A percentile compares a stretch with the other conserved stretches of the same genome.
phyloP scores from a whole-genome alignment of 202 grass and related monocot species.

The Schoenoplectus triqueter region DNA sequence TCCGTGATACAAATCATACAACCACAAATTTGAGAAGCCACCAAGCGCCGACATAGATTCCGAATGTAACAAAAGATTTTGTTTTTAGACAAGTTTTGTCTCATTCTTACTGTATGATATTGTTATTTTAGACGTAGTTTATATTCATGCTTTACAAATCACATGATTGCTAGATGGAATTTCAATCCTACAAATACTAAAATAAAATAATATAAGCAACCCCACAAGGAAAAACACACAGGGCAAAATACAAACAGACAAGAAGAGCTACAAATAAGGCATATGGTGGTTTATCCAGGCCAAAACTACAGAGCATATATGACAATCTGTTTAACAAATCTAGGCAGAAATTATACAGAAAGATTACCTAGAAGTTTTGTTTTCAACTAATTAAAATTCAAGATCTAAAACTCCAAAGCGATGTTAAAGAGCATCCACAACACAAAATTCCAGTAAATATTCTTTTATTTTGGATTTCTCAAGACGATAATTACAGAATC shows the following conservation, averaged over 20 bases:
- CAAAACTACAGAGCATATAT: not conserved
- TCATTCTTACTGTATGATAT: too few species aligned
- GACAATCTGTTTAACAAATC: constrained; percentile 20
- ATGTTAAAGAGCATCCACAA: not conserved
- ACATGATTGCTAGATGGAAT: not conserved
- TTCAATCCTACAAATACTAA: not conserved
- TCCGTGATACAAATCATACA: not conserved
- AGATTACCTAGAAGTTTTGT: constrained; percentile 17
- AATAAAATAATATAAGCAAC: too few species aligned
- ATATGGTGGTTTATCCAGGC: not conserved
- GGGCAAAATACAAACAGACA: not conserved
- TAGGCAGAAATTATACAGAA: constrained; percentile 18
- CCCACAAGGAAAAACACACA: not conserved
- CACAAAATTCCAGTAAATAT: not conserved
- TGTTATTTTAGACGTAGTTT: too few species aligned
- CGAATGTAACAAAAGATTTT: not conserved
- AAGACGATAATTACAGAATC: constrained; percentile 97
- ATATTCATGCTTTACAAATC: too few species aligned
- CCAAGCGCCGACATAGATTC: not conserved
- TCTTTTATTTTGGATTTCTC: constrained; percentile 78
- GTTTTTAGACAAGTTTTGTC: too few species aligned
- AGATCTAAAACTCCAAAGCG: not conserved
- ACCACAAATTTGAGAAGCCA: not conserved
- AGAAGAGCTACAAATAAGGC: not conserved
- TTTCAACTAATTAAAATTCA: not conserved